These are phyloP conservation scores for Mrakia frigida DNA, from an alignment of 768 basidiomycete species.

Conservation along the genomic window DNA sequence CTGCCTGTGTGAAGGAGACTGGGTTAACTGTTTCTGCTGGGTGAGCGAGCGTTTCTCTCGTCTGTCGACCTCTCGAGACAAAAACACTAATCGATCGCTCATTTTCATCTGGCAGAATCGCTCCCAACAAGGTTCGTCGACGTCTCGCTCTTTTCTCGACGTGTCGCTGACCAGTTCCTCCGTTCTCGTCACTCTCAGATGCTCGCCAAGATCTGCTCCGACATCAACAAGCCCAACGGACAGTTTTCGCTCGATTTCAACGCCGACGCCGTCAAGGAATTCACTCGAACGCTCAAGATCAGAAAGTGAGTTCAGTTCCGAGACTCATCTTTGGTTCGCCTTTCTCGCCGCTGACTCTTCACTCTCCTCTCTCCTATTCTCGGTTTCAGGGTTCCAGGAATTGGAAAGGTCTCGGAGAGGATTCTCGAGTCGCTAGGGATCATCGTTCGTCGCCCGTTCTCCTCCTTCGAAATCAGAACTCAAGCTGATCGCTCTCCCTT, in stretches of 20 bases:
- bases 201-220: constrained; percentile 95
- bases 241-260: constrained; percentile 74
- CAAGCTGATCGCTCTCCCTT: neutral
- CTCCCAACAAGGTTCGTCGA: constrained; percentile 62
- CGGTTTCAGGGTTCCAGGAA: constrained; percentile 59
- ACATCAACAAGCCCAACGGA: constrained; percentile 94
- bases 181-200: constrained; percentile 50
- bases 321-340: neutral
- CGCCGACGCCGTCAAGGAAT: constrained; percentile 57
- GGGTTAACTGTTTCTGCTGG: constrained; percentile 88
- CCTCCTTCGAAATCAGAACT: neutral
- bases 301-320: constrained; percentile 50
- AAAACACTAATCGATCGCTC: neutral
- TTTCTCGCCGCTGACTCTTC: too few relatives aligned
- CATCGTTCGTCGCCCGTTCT: constrained; percentile 51
- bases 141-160: neutral
- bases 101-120: constrained; percentile 50
- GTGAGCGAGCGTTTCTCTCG: neutral
- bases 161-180: neutral
- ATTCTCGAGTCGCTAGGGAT: constrained; percentile 80
- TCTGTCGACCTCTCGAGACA: too few relatives aligned
- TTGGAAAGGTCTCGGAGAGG: constrained; percentile 85
- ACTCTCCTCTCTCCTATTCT: neutral
- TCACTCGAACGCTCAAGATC: constrained; percentile 76
- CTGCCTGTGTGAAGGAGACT: constrained; percentile 67